Base-by-base conservation (phyloP, 495 filamentous ascomycete species). In the Penicillium steckii region DNA sequence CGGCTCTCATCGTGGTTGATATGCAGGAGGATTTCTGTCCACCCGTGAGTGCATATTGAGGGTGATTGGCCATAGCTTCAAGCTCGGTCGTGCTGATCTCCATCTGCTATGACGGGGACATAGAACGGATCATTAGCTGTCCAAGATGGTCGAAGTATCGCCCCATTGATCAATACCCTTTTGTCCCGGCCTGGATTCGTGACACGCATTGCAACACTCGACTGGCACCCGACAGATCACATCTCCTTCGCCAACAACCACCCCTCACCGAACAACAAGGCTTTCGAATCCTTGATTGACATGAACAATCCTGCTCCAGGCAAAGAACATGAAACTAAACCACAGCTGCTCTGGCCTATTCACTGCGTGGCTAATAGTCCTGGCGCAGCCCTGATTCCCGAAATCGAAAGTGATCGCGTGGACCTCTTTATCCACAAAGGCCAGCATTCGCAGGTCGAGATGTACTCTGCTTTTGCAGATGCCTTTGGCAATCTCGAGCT, bases 21-120 rank as follows among this genome's bases (percentile, higher is more conserved):
- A 77, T 96, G 71, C 94, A 98, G 72, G 89, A 96, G 68, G 94
- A 97, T 75, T 98, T 98, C 71, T 96, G 90, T 70, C 90, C 89
- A 52, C 93, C 93, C 21, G 89, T 94, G 56, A 52, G 58, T 62
- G 37, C 44, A 43, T 9, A 29, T 38, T 35, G 21, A 41, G 10
- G 26, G 10, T 27, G 24, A 32, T 30, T 30, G 47, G 44, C 40
- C 13, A 32, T 9, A 56, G 48, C 52, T 47, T 41, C 37, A 50
- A 43, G 33, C 23, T 41, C 19, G 40, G n/a, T 18, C 43, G 27
- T 41, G 35, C 59, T 65, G 46, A 62, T 62, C 10, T 29, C 17
- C 4, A 37, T 15, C 33, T 50, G 18, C 48, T 8, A 48, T 35
- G 22, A 41, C 43, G 17, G 12, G 42, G 29, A 21, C 41, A 50